Conservation (phyloP, 2,329 filamentous ascomycete genomes). For the Coniochaeta sp. region DNA sequence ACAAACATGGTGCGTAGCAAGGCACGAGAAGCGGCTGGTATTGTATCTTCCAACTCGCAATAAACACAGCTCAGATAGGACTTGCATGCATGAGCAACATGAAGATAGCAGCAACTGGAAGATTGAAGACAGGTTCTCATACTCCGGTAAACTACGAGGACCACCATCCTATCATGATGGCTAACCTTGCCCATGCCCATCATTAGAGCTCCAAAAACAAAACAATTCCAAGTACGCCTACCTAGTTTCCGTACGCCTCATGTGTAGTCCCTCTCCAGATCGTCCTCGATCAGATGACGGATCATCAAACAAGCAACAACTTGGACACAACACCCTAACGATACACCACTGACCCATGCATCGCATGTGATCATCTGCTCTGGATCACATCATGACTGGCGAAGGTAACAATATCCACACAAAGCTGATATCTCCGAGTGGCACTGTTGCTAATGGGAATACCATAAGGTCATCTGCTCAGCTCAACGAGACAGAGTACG, state of each 20-base stretch:
- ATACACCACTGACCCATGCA: background rate
- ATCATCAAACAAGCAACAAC: background rate
- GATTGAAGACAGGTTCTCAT: too few species aligned
- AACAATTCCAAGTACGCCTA: background rate
- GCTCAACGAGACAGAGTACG: conserved; percentile 26
- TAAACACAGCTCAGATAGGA: too few species aligned
- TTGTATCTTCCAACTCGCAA: too few species aligned
- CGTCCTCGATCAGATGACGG: background rate
- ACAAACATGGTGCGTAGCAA: too few species aligned
- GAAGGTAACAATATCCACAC: background rate
- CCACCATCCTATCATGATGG: too few species aligned
- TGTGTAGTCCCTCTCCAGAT: background rate
- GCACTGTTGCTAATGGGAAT: background rate
- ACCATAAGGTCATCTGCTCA: background rate
- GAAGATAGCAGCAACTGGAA: too few species aligned
- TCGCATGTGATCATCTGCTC: background rate
- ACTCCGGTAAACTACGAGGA: too few species aligned
- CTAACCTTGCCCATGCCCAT: too few species aligned
- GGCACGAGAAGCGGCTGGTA: too few species aligned
- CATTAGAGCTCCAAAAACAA: background rate
- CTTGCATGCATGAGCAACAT: too few species aligned
- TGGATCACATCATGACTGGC: background rate
- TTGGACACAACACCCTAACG: background rate
- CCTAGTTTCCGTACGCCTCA: background rate
- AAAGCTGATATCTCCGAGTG: background rate